Percentiles rank a stretch among this genome's conserved stretches.
phyloP scores from a whole-genome alignment of 2,329 filamentous ascomycete species.

The Cordyceps militaris region DNA sequence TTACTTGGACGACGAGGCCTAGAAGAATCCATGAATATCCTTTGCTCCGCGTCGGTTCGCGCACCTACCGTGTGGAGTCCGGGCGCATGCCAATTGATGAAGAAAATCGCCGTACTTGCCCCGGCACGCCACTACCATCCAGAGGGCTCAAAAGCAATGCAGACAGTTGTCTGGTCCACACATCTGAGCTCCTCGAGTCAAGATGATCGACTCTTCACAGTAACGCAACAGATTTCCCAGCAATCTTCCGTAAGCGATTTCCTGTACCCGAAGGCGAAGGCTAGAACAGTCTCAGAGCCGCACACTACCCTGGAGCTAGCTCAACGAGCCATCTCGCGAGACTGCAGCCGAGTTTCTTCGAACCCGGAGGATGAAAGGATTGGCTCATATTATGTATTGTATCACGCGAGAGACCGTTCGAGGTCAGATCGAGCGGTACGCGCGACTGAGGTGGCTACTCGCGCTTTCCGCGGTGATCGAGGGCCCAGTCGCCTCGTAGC shows the following conservation, averaged over 20 bases:
- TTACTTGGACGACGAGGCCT: slow-evolving; percentile 43
- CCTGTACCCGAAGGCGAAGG: slow-evolving; percentile 1
- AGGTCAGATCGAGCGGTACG: not conserved
- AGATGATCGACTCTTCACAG: slow-evolving; percentile 32
- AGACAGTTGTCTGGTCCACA: slow-evolving; percentile 36
- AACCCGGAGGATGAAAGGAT: not conserved
- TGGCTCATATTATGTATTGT: not conserved
- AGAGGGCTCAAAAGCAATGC: slow-evolving; percentile 31
- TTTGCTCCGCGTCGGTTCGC: slow-evolving; percentile 38
- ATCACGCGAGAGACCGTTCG: slow-evolving; percentile 18
- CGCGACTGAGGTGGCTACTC: not conserved
- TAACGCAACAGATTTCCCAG: not conserved
- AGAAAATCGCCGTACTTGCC: not conserved
- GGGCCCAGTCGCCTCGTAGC: not conserved
- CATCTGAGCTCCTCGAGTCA: slow-evolving; percentile 37
- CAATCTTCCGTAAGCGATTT: not conserved
- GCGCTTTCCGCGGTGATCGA: not conserved
- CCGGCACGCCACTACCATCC: not conserved
- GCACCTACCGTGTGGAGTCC: not conserved
- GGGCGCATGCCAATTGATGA: not conserved
- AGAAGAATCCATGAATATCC: slow-evolving; percentile 40
- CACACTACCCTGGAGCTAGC: slow-evolving; percentile 9
- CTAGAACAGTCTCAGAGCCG: not conserved
- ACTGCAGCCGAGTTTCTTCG: slow-evolving; percentile 12
- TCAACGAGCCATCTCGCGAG: slow-evolving; percentile 15